Evolutionary conservation across 257 asterid species (phyloP).

Genomic region (Rauvolfia tetraphylla): DNA sequence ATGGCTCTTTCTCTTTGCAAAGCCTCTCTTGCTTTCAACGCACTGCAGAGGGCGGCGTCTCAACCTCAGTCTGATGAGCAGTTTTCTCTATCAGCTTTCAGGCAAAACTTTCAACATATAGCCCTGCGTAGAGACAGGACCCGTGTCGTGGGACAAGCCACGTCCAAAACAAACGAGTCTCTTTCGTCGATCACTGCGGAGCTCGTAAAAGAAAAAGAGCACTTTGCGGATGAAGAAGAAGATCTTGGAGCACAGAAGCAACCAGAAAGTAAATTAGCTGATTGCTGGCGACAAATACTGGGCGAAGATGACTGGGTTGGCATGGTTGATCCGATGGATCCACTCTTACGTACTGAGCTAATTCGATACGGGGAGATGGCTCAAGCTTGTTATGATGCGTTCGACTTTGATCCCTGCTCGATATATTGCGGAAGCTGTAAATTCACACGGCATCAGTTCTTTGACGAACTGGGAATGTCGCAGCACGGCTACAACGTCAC

Average conservation of each 20-base stretch:
- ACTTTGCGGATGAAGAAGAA: background rate
- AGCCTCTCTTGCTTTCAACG: background rate
- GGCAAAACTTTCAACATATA: background rate
- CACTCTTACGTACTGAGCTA: constrained; percentile 33
- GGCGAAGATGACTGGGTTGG: constrained; percentile 47
- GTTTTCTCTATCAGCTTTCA: background rate
- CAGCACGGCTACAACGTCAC: constrained; percentile 33
- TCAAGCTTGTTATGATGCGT: constrained; percentile 50
- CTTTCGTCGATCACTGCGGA: background rate
- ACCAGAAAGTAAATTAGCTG: constrained; percentile 8
- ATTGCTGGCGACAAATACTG: constrained; percentile 36
- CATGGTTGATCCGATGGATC: constrained; percentile 45
- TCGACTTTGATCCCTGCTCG: constrained; percentile 46
- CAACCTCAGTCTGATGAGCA: background rate
- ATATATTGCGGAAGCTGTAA: constrained; percentile 44
- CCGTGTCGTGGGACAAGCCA: background rate
- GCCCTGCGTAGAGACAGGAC: background rate
- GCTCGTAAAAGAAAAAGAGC: background rate
- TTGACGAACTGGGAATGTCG: constrained; percentile 26
- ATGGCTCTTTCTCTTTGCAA: background rate
- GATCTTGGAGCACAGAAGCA: background rate
- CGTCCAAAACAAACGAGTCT: background rate
- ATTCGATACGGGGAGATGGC: constrained; percentile 48
- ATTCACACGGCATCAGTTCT: constrained; percentile 24
- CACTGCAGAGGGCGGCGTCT: background rate